Evolutionary conservation across 2,329 filamentous ascomycete species (phyloP), one percentile per base, ranked within the genome.

Genomic region (Fusarium protoensiforme): DNA sequence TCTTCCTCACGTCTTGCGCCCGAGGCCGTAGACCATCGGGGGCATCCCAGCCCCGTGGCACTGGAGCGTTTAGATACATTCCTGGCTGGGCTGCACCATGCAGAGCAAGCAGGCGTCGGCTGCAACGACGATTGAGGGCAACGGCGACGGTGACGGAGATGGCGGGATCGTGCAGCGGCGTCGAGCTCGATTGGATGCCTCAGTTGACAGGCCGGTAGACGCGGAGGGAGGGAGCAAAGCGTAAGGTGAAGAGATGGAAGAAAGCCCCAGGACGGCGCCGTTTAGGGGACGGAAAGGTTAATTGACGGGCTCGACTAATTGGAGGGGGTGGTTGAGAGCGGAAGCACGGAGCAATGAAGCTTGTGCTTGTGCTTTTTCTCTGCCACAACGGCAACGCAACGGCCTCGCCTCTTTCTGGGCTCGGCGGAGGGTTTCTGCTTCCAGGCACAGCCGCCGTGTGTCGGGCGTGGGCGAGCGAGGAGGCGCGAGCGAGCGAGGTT

Each of bases 401-500:
- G 41, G 51, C 24, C 35, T 63, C 61, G 46, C 61, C 56, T 48
- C 53, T 59, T 16, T 57, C 41, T 27, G 58, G 29, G 27, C 43
- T 65, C 56, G 62, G 71, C 57, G 53, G 69, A 71, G 67, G 71
- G 67, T 68, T 69, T 69, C 68, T 75, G 64, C 56, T 74, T 69
- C 71, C 68, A 76, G 71, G 72, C 72, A 75, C 72, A 72, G 72
- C 75, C 76, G 74, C 74, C 68, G 74, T 73, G 41, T 71, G 38
- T 74, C 46, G 46, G 46, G 24, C 64, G 62, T 65, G 67, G 61
- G 69, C 66, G 65, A 67, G 51, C 43, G 58, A 66, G 63, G 63
- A 67, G 64, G 68, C 71, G 68, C 68, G 68, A 77, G 75, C 68
- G 68, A 77, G 75, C 69, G 73, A 77, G 75, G 74, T 65, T 73